Evolutionary conservation across 2,329 filamentous ascomycete species (phyloP).

Genomic region (Diaporthe humulicola): DNA sequence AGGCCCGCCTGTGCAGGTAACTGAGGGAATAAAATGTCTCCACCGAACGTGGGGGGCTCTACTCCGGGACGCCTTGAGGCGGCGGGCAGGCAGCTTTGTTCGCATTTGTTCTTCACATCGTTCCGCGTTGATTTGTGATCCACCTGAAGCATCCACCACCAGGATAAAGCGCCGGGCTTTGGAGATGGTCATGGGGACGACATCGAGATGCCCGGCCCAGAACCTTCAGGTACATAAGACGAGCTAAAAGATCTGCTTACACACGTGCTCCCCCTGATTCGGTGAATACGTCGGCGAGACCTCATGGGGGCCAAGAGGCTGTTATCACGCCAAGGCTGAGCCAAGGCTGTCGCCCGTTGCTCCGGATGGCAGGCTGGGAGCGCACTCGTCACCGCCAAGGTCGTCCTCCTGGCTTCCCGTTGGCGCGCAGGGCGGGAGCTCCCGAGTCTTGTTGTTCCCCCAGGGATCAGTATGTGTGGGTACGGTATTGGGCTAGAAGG

Average conservation of each 20-base stretch:
- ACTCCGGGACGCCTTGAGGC: background rate
- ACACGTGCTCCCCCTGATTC: background rate
- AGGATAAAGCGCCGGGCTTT: background rate
- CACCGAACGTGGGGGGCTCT: conserved; percentile 2
- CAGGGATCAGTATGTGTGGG: background rate
- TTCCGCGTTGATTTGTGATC: background rate
- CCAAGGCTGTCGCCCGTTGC: conserved; percentile 20
- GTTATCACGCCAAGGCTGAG: conserved; percentile 32
- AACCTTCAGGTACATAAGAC: background rate
- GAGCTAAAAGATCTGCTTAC: background rate
- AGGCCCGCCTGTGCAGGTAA: background rate
- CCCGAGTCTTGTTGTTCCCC: background rate
- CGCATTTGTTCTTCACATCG: background rate
- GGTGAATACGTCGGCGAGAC: conserved; percentile 21
- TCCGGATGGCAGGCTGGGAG: background rate
- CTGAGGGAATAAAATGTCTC: conserved; percentile 31
- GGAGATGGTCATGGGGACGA: background rate
- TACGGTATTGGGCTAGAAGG: conserved; percentile 4
- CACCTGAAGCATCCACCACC: background rate
- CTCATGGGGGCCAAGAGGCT: conserved; percentile 19
- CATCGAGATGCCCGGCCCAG: background rate
- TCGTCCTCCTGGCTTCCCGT: background rate
- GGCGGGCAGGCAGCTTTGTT: background rate
- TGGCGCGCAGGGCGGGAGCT: conserved; percentile 16
- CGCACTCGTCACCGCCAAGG: conserved; percentile 28